A percentile compares a stretch with the other conserved stretches of the same genome.
Conservation (phyloP, 1,139 yeast genomes). For the Kurtzmaniella quercitrusa region DNA sequence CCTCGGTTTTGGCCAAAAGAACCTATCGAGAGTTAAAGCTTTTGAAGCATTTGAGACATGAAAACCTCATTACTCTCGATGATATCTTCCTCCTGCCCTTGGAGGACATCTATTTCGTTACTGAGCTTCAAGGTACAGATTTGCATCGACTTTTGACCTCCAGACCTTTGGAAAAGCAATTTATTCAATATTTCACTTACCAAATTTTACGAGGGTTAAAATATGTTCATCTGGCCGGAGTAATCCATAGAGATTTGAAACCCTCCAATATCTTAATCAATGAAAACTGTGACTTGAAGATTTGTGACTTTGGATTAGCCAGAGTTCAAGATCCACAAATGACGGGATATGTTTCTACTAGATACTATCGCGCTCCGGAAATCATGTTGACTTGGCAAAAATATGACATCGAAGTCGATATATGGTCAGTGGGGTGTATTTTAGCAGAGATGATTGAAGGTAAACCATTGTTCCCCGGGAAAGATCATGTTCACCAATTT, state of each 20-base stretch:
- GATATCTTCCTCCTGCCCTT: slow-evolving; percentile 93
- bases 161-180: slow-evolving; percentile 92
- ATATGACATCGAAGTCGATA: slow-evolving; percentile 97
- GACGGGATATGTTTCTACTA: slow-evolving; percentile 97
- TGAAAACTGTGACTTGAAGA: slow-evolving; percentile 93
- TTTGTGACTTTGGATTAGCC: slow-evolving; percentile 96
- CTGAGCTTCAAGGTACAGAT: slow-evolving; percentile 96
- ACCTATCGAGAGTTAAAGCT: slow-evolving; percentile 93
- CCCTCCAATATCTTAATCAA: slow-evolving; percentile 91
- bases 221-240: slow-evolving; percentile 96
- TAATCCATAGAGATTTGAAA: slow-evolving; percentile 90
- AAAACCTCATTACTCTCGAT: slow-evolving; percentile 85
- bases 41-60: slow-evolving; percentile 90
- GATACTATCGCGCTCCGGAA: slow-evolving; percentile 98
- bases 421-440: slow-evolving; percentile 99
- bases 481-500: slow-evolving; percentile 97
- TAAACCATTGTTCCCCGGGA: slow-evolving; percentile 97
- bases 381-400: slow-evolving; percentile 99
- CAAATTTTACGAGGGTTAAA: slow-evolving; percentile 91
- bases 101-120: slow-evolving; percentile 95
- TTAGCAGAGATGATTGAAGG: slow-evolving; percentile 99
- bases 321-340: slow-evolving; percentile 97
- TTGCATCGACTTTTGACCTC: slow-evolving; percentile 85
- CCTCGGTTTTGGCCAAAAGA: slow-evolving; percentile 91
- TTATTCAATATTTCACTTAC: slow-evolving; percentile 91